Base-by-base conservation (phyloP, 495 filamentous ascomycete genomes). In the Podospora anserina region DNA sequence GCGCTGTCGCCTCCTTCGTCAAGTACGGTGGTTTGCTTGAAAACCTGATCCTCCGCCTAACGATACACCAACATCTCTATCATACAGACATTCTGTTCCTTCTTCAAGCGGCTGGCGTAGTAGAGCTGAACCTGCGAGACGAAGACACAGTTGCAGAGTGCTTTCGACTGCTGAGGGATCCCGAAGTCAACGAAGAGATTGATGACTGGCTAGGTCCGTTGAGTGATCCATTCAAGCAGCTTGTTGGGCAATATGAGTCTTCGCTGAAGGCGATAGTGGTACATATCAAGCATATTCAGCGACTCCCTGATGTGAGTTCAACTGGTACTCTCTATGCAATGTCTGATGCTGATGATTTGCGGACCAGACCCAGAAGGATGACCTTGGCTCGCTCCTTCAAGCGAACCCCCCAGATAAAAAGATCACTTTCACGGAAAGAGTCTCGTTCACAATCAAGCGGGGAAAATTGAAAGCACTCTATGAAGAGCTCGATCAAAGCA, bases 21-120 rank as follows among this genome's bases (percentile, higher is more conserved):
- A 67, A 72, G 55, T 72, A 32, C 15, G 64, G 54, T 15, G 70
- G 68, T 16, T 64, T 67, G 19, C 61, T 72, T 18, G 68, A 72
- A 27, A 56, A 56, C 4, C 65, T 72, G 11, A 65, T 70, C 56
- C 61, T 63, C 28, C 26, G 58, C 20, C 34, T 72, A 1, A 72
- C 61, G 30, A 18, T 68, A 26, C 70, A 70, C 18, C 54, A 63
- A 30, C 62, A 61, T 1, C 64, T 68, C 16, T 71, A 64, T 55
- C 63, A 64, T 19, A 18, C 55, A n/a, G 64, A 66, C 26, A 56
- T 54, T 9, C n/a, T 56, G 0, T 27, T 20, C 5, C 54, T 66
- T 2, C 18, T 66, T 16, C 64, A 54, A 30, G 64, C 26, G 2
- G 49, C 54, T 13, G 28, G 23, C 9, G 49, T 66, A 44, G 26